Base-by-base conservation (phyloP, 176 grass and related monocot species). In the Oryza brachyantha region DNA sequence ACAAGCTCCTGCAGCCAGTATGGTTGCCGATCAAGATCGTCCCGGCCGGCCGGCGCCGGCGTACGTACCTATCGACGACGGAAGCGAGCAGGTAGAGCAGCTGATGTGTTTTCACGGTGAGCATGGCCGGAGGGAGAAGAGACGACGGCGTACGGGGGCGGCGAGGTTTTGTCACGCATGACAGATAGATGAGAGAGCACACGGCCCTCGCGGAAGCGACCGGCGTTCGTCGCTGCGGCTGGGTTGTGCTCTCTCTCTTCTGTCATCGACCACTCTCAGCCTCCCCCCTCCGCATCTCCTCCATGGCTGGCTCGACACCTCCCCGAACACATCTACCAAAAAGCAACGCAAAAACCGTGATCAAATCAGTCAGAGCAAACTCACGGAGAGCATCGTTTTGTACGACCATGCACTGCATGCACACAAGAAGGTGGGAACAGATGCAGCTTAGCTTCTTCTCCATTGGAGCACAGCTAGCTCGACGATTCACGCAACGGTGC, bases 171-270 rank as follows among this genome's bases (percentile, higher is more conserved):
- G n/a, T n/a, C n/a, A n/a, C n/a, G n/a, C n/a, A 91, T 97, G 94
- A 97, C 91, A 97, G 91, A 84, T 73, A 97, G 91, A 93, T 88
- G 35, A 97, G 94, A 93, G 91, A 93, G 88, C 94, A 97, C 93
- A 97, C 90, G 55, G 65, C 90, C 86, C 84, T 86, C 70, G 78
- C 90, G 91, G 83, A 45, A 85, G 88, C 83, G 86, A 86, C 25
- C 55, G 11, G 29, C 67, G 22, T 68, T 75, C n/a, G 68, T 93
- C 94, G 83, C 94, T 73, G 77, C 43, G 84, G 86, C 86, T 61
- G 94, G 86, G 87, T 64, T 93, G 94, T 97, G 91, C 94, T 90
- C 91, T 97, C 86, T 93, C 91, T 91, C 93, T 96, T 93, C 91
- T 97, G 93, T 97, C 93, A 97, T 86, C 83, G 4, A 2, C 4